phyloP scores from a whole-genome alignment of 495 filamentous ascomycete genomes.

The Aspergillus avenaceus region DNA sequence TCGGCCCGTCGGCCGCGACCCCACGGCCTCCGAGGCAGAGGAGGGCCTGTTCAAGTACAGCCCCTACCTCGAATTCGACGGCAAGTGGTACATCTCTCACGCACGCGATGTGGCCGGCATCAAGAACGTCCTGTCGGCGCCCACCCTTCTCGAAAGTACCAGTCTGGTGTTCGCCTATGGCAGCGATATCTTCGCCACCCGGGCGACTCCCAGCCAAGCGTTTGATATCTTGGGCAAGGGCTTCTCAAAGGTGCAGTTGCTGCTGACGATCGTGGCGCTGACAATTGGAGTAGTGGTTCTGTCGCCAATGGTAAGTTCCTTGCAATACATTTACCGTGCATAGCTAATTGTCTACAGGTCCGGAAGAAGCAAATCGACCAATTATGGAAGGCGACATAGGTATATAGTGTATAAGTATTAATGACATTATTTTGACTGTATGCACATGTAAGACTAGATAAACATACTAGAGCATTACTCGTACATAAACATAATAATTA shows the following conservation, averaged over 20 bases:
- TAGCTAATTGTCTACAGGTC: slow-evolving; percentile 24
- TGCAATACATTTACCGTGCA: background rate
- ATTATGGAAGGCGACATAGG: slow-evolving; percentile 30
- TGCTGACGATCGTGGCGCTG: slow-evolving; percentile 77
- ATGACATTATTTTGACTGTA: too few relatives aligned
- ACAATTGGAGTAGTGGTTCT: slow-evolving; percentile 67
- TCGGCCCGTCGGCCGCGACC: slow-evolving; percentile 81
- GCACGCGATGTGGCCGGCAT: slow-evolving; percentile 76
- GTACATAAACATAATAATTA: too few relatives aligned
- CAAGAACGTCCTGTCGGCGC: slow-evolving; percentile 63
- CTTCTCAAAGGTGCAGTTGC: slow-evolving; percentile 83
- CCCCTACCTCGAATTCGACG: slow-evolving; percentile 78
- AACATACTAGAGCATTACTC: too few relatives aligned
- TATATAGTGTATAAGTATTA: too few relatives aligned
- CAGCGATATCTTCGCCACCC: slow-evolving; percentile 77
- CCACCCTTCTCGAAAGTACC: slow-evolving; percentile 86
- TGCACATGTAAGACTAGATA: too few relatives aligned
- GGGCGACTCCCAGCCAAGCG: slow-evolving; percentile 74
- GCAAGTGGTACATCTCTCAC: slow-evolving; percentile 78
- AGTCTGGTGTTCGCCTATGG: slow-evolving; percentile 89
- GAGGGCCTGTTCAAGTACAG: slow-evolving; percentile 78
- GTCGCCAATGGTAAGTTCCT: slow-evolving; percentile 72
- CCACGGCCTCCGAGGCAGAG: slow-evolving; percentile 70
- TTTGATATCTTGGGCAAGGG: slow-evolving; percentile 93
- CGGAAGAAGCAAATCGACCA: slow-evolving; percentile 41